Conservation (phyloP, 2,329 filamentous ascomycete species). For the Hymenoscyphus linearis region DNA sequence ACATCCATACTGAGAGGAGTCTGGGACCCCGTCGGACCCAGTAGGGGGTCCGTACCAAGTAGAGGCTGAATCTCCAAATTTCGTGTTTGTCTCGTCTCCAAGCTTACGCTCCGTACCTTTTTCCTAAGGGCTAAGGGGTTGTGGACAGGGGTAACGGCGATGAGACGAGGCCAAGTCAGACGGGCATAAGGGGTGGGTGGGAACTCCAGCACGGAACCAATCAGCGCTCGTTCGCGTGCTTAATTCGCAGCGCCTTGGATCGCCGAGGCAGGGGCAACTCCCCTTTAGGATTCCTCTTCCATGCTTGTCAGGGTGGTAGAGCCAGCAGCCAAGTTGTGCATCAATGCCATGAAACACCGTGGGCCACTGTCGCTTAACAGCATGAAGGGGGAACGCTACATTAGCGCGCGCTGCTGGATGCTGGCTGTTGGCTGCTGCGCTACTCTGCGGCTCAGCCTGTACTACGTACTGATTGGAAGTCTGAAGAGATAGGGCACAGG, state of each 20-base stretch:
- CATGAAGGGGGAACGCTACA: not conserved
- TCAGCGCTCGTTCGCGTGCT: constrained; percentile 4
- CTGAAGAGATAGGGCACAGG: no score
- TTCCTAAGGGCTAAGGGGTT: no score
- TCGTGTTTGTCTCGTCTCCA: not conserved
- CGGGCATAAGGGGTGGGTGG: constrained; percentile 1
- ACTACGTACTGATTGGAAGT: no score
- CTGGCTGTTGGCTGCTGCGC: not conserved
- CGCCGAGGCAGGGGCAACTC: not conserved
- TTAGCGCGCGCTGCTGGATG: not conserved
- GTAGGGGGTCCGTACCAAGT: no score
- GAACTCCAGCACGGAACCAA: constrained; percentile 11
- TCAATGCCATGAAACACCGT: not conserved
- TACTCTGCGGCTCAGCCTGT: no score
- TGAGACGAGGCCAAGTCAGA: constrained; percentile 19
- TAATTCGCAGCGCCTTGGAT: not conserved
- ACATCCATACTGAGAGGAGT: no score
- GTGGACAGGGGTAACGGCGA: constrained; percentile 2
- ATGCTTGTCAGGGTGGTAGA: not conserved
- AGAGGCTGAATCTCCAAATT: not conserved
- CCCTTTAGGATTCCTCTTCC: not conserved
- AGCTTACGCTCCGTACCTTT: no score
- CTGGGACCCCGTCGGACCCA: no score
- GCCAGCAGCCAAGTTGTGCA: not conserved
- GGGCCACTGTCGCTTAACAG: not conserved